Evolutionary conservation across 75 land plant species (phyloP), one percentile per base, ranked within the genome.

Genomic region (Azolla pinnata): DNA sequence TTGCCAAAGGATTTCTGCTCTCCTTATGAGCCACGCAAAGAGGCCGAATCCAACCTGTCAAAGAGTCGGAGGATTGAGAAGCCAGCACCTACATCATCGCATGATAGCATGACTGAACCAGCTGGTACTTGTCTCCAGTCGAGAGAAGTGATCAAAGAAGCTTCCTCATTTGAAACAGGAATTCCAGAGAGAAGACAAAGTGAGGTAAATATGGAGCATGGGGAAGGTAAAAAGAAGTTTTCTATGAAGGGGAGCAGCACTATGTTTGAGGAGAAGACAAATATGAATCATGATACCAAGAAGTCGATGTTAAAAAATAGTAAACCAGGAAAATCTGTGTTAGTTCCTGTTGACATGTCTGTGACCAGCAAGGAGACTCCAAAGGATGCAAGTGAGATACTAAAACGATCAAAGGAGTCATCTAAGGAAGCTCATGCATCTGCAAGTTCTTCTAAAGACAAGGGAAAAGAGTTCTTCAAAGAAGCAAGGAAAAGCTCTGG

Each of bases 351-450:
- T 14, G 65, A 62, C 31, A 57, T 60, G 33, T 62, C 72, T 23
- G 34, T 44, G 8, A 16, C 28, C 31, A 59, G 57, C 21, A 29
- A 40, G 10, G 52, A 62, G 58, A 7, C 19, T 25, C 60, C 28
- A 16, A 62, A 68, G 52, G 69, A 70, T 23, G 60, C 47, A 14
- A 45, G 49, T 0, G 50, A 56, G 35, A 23, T 2, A 57, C 29
- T 9, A 67, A 72, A 34, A 63, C 46, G 51, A 79, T 73, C 44
- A 18, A 38, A 42, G 67, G 72, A 54, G 73, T 51, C 53, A 65
- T 50, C 57, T 68, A 67, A 31, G 34, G 49, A 56, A 47, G 47
- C 26, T 56, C 47, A 20, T 18, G 44, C 46, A 24, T 26, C 61
- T 38, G 30, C 29, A 21, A 63, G 69, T 19, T 27, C 44, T 8